Evolutionary conservation across 805 yeast genomes (phyloP).

Genomic region (Candida coleopterorum): DNA sequence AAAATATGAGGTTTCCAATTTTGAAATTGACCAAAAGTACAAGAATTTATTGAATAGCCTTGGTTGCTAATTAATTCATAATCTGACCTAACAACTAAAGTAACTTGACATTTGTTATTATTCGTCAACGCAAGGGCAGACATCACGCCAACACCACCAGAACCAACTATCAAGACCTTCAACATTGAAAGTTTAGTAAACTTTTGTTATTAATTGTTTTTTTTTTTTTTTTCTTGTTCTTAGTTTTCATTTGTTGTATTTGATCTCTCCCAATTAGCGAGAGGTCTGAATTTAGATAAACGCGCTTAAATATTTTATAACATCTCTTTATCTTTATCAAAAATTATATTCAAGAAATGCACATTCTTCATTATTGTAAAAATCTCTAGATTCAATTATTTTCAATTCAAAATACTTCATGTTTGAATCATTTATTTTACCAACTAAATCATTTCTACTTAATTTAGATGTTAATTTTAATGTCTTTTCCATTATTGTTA

Average conservation of each 20-base stretch:
- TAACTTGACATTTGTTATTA: conserved; percentile 39
- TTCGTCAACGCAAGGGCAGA: conserved; percentile 59
- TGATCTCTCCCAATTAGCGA: too few relatives aligned
- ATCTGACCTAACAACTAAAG: conserved; percentile 35
- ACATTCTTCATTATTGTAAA: conserved; percentile 18
- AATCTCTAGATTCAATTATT: conserved; percentile 55
- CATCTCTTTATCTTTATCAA: too few relatives aligned
- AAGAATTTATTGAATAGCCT: conserved; percentile 31
- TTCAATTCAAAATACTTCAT: conserved; percentile 74
- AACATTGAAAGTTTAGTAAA: conserved; percentile 9
- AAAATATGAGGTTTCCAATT: conserved; percentile 28
- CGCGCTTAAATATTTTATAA: too few relatives aligned
- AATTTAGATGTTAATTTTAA: conserved; percentile 41
- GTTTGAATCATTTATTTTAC: conserved; percentile 51
- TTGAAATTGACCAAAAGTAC: conserved; percentile 26
- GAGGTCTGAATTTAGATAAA: too few relatives aligned
- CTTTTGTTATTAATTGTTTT: too few relatives aligned
- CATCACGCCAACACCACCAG: conserved; percentile 85
- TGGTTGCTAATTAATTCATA: conserved; percentile 22
- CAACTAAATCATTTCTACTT: conserved; percentile 23
- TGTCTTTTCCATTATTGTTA: conserved; percentile 51
- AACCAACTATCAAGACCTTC: conserved; percentile 60
- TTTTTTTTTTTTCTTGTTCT: too few relatives aligned
- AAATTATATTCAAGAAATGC: conserved; percentile 1
- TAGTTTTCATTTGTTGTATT: too few relatives aligned